Evolutionary conservation across 441 rosid species (phyloP).

Genomic region (Arabidopsis lyrata): DNA sequence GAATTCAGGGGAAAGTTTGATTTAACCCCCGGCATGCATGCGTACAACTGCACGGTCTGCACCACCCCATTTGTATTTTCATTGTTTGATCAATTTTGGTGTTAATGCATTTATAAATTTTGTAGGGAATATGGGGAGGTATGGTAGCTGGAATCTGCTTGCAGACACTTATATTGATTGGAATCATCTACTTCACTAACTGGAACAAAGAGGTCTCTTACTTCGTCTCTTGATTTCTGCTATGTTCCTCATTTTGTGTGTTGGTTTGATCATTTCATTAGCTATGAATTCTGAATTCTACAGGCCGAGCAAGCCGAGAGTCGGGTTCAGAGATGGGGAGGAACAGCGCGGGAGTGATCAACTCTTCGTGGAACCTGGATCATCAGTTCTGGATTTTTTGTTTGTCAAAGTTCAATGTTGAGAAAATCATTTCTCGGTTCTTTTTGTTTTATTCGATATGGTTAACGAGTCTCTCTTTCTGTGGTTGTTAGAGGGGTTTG

Average conservation of each 20-base stretch:
- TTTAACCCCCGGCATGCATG: too few species aligned
- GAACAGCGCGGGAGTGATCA: slow-evolving; percentile 49
- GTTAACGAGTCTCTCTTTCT: neutral
- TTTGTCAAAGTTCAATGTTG: neutral
- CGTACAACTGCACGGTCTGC: too few species aligned
- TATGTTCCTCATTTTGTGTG: neutral
- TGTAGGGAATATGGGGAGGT: slow-evolving; percentile 94
- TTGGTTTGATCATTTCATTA: slow-evolving; percentile 17
- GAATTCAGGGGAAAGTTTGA: too few species aligned
- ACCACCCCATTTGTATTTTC: slow-evolving; percentile 5
- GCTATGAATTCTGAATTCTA: slow-evolving; percentile 19
- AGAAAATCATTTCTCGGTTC: neutral
- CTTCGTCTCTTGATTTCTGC: neutral
- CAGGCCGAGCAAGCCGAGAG: slow-evolving; percentile 83
- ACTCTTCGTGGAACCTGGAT: neutral
- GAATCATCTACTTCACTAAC: slow-evolving; percentile 67
- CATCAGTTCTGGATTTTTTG: neutral
- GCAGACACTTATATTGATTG: slow-evolving; percentile 73
- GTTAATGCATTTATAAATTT: neutral
- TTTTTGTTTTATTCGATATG: neutral
- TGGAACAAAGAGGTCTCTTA: slow-evolving; percentile 75
- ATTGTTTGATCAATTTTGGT: neutral
- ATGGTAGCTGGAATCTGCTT: slow-evolving; percentile 81
- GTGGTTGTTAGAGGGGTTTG: slow-evolving; percentile 20
- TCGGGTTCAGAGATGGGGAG: slow-evolving; percentile 87